Base-by-base conservation (phyloP, 2,329 filamentous ascomycete species). In the Sodiomyces alkalinus region DNA sequence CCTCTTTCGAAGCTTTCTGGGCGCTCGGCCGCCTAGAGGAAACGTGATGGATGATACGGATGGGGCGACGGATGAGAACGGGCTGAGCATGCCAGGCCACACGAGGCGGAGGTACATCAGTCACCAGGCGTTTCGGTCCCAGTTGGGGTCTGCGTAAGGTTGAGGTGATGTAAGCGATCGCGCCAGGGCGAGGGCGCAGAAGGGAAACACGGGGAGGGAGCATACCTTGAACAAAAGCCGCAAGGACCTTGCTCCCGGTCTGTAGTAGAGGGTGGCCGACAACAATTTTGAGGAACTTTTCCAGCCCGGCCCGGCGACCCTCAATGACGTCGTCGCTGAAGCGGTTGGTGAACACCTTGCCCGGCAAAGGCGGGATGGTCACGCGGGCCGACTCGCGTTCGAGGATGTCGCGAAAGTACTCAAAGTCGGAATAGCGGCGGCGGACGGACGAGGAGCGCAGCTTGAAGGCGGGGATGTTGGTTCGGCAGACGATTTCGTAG, bases 281-380 rank as follows among this genome's bases (percentile, higher is more conserved):
- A 8, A 98, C 90, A 49, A 96, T 96, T 69, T 90, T 86, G 49
- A 98, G 58, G 51, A 98, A 98, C 50, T 92, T 74, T 61, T 98
- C 86, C 40, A 98, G 61, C 1, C 90, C 90, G 42, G 87, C 81
- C 38, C 87, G 67, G 30, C 90, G 68, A 47, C 92, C 82, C 63
- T 96, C 90, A 51, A 98, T 98, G 46, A 98, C 87, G 51, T 93
- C 86, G 58, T 98, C 90, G 46, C 81, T 92, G 62, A 98, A 98
- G 26, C 90, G 74, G 55, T 96, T 96, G 28, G 87, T 93, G 44
- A 96, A 94, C 31, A 98, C 90, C 58, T 96, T 98, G 28, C 90
- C 90, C 0, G 90, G 90, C 38, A 98, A 61, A 5, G 90, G 87
- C 1, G 90, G 90, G 47, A 98, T 98, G 14, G 85, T 93, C 33